Evolutionary conservation across 768 basidiomycete genomes (phyloP).

Genomic region (Kondoa subrosea): DNA sequence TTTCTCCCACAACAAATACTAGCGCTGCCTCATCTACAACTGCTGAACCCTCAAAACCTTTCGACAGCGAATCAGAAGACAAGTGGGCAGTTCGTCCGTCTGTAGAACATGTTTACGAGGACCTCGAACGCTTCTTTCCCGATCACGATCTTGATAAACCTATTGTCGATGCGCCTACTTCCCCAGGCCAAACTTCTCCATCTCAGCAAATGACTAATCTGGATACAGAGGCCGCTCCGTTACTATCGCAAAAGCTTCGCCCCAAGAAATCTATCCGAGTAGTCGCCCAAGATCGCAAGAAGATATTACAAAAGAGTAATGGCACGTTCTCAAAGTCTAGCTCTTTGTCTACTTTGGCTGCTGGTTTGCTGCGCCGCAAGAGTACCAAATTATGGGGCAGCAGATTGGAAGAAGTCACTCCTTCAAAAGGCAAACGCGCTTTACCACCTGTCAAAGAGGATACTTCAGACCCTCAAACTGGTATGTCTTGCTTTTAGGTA

Average conservation of each 20-base stretch:
- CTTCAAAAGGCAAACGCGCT: constrained; percentile 44
- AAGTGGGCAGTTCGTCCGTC: constrained; percentile 27
- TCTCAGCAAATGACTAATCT: not conserved
- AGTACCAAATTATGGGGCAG: constrained; percentile 95
- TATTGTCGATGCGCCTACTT: constrained; percentile 60
- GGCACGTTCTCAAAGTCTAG: constrained; percentile 30
- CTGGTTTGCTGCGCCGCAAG: constrained; percentile 47
- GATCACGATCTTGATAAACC: constrained; percentile 90
- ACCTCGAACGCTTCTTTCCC: constrained; percentile 87
- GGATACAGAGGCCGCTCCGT: not conserved
- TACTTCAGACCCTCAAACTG: constrained; percentile 45
- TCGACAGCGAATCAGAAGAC: constrained; percentile 18
- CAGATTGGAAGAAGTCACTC: constrained; percentile 77
- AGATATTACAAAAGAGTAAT: constrained; percentile 49
- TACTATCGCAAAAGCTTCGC: not conserved
- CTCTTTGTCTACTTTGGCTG: not conserved
- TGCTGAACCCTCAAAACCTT: not conserved
- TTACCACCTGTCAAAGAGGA: constrained; percentile 41
- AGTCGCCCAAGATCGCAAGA: constrained; percentile 76
- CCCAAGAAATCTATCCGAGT: constrained; percentile 76
- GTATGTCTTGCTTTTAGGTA: constrained; percentile 38
- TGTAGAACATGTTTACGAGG: constrained; percentile 72
- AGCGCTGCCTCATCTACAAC: not conserved
- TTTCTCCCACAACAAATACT: not conserved
- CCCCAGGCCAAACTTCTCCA: not conserved